Base-by-base conservation (phyloP, 495 filamentous ascomycete species). In the Usnea hakonensis region DNA sequence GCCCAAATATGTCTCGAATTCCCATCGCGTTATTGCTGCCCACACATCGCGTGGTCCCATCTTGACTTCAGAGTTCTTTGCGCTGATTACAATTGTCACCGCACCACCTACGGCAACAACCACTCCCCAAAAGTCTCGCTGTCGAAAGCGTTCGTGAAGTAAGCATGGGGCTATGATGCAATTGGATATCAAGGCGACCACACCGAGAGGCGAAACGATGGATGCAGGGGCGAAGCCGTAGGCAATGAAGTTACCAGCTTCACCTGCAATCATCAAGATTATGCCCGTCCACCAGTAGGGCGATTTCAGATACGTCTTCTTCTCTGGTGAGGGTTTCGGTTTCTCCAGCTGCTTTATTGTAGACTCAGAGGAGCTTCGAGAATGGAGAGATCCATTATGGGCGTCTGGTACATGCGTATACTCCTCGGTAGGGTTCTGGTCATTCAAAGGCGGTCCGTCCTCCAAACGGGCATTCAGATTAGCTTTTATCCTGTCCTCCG, bases 141-240 rank as follows among this genome's bases (percentile, higher is more conserved):
- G 77, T 30, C 94, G 86, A 67, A 97, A 95, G 52, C 78, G 76
- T 73, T 98, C 94, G 66, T 95, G 93, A 65, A 98, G 83, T 76
- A 98, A 80, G 67, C 91, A 84, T 33, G 94, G 94, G 10, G 94
- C 94, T 72, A 98, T 95, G 54, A 97, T 81, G 70, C 94, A 97
- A 73, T 98, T 98, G 53, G 91, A 95, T 30, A 98, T 85, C 62
- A 98, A 75, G 4, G 94, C 94, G 0, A 97, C 94, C 26, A 98
- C 94, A 13, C 94, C 94, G 17, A 98, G 78, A 2, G 94, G 94
- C 19, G 90, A 94, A n/a, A 98, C 94, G 64, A 98, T 96, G 16
- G 93, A 97, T 4, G 94, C 94, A 21, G 94, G 92, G n/a, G 94
- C 94, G 71, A 98, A 98, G 14, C 94, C 94, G 71, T 98, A 98